Percentiles rank a stretch among this genome's conserved stretches.
These are phyloP conservation scores for Pistacia atlantica DNA, from an alignment of 345 rosid species.

Conservation along the genomic window DNA sequence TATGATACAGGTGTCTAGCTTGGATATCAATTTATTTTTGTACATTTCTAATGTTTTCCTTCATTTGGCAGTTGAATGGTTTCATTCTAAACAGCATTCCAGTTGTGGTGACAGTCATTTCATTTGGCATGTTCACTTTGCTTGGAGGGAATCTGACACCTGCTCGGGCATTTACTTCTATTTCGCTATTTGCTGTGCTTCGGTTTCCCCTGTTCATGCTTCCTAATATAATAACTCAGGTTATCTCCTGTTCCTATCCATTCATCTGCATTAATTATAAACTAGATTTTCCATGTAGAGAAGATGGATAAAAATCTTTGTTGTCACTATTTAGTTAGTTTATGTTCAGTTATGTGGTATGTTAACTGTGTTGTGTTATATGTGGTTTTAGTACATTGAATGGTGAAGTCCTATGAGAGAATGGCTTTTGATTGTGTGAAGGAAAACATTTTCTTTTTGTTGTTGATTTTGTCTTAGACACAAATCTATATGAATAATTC, in stretches of 20 bases:
- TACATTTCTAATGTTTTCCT: constrained; percentile 31
- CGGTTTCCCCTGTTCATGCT: constrained; percentile 97
- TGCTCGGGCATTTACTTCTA: constrained; percentile 94
- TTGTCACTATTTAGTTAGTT: constrained; percentile 2
- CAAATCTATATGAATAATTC: not conserved
- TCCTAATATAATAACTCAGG: constrained; percentile 96
- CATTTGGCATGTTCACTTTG: constrained; percentile 92
- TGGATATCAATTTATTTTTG: not conserved
- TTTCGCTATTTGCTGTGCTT: constrained; percentile 93
- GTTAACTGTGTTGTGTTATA: too few species aligned
- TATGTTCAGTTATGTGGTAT: not conserved
- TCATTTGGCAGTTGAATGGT: constrained; percentile 68
- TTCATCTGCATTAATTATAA: not conserved
- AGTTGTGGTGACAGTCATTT: constrained; percentile 85
- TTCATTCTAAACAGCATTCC: constrained; percentile 91
- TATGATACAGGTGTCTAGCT: constrained; percentile 20
- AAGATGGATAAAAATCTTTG: not conserved
- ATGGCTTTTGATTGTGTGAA: not conserved
- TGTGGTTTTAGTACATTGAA: not conserved
- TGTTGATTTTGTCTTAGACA: not conserved
- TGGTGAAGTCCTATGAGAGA: not conserved
- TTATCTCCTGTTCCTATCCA: constrained; percentile 25
- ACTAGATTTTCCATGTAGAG: not conserved
- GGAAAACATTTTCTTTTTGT: not conserved
- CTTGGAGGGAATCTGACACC: constrained; percentile 99